A percentile compares a stretch with the other conserved stretches of the same genome.
Evolutionary conservation across 331 rosid species (phyloP).

Genomic region (Rosa hybrid): DNA sequence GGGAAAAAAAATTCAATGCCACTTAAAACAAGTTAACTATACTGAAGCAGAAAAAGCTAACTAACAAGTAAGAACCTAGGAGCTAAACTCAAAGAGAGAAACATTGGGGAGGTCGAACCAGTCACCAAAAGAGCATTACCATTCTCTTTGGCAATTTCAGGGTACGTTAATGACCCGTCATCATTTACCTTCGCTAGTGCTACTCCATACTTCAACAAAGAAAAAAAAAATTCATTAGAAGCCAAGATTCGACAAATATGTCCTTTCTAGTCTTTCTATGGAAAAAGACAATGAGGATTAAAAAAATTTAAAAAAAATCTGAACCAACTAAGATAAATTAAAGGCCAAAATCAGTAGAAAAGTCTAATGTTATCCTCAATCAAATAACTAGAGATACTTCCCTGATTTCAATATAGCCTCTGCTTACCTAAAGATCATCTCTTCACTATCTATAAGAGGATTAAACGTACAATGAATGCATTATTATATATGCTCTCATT

Average conservation of each 20-base stretch:
- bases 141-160: slow-evolving; percentile 50
- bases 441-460: not conserved
- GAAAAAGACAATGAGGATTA: not conserved
- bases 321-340: not conserved
- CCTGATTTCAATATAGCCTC: slow-evolving; percentile 1
- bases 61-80: not conserved
- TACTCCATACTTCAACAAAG: slow-evolving; percentile 59
- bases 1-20: not conserved
- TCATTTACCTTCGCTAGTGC: slow-evolving; percentile 76
- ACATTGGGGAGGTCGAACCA: not conserved
- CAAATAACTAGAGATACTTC: not conserved
- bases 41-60: not conserved
- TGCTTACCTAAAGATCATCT: not conserved
- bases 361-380: not conserved
- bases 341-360: not conserved
- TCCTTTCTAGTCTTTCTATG: not conserved
- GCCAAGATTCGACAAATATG: not conserved
- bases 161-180: slow-evolving; percentile 78
- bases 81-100: not conserved
- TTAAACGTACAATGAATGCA: not conserved
- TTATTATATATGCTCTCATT: not conserved
- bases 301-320: not conserved
- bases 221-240: slow-evolving; percentile 18
- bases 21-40: slow-evolving; percentile 13
- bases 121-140: slow-evolving; percentile 46